phyloP scores from a whole-genome alignment of 306 rosid genomes.

The Medicago ruthenica region DNA sequence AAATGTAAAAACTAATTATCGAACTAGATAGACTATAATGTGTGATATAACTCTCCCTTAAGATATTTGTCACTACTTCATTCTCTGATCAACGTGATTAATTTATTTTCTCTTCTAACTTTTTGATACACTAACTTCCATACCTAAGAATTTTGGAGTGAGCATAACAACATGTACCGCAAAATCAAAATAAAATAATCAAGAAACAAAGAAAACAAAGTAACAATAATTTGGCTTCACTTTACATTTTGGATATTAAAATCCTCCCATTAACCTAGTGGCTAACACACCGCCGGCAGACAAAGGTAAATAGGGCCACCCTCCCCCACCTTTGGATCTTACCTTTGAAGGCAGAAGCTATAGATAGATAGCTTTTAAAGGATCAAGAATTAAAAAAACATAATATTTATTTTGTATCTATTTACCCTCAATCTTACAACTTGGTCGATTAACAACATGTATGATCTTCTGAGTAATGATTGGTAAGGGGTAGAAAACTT shows the following conservation, averaged over 20 bases:
- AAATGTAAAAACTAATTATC: no score
- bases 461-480: slow-evolving; percentile 22
- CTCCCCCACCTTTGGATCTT: slow-evolving; percentile 45
- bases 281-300: slow-evolving; percentile 73
- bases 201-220: background rate
- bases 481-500: slow-evolving; percentile 1
- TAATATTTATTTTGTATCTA: slow-evolving; percentile 21
- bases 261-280: slow-evolving; percentile 49
- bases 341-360: slow-evolving; percentile 43
- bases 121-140: slow-evolving; percentile 12
- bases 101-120: background rate
- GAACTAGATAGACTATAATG: no score
- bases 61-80: no score
- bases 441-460: slow-evolving; percentile 33
- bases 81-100: no score
- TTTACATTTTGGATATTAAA: slow-evolving; percentile 34
- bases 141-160: slow-evolving; percentile 13
- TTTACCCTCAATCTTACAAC: slow-evolving; percentile 34
- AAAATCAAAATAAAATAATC: background rate
- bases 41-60: no score
- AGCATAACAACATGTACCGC: slow-evolving; percentile 5
- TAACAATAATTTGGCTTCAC: slow-evolving; percentile 34
- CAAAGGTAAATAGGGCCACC: slow-evolving; percentile 54
- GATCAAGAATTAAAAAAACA: slow-evolving; percentile 26
- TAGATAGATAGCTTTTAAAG: slow-evolving; percentile 18